These are phyloP conservation scores for Porphyrellus cyaneotinctus DNA, from an alignment of 768 basidiomycete species.

Conservation along the genomic window DNA sequence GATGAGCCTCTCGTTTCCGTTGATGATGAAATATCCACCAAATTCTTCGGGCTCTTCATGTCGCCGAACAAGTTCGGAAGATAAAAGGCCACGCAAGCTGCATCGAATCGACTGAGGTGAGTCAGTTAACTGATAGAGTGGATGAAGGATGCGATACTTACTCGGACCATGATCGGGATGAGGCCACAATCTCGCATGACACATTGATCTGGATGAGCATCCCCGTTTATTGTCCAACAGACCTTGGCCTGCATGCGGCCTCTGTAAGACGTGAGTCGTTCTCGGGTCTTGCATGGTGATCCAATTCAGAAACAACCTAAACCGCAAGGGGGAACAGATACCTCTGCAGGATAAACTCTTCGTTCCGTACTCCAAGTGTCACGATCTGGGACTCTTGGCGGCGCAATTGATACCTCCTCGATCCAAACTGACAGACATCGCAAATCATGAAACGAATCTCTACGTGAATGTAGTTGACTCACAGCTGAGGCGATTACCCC, in stretches of 20 bases:
- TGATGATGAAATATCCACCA: slow-evolving; percentile 97
- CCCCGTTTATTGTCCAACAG: slow-evolving; percentile 70
- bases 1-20: slow-evolving; percentile 98
- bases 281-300: slow-evolving; percentile 63
- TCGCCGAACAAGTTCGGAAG: slow-evolving; percentile 79
- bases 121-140: background rate
- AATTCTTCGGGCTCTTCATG: slow-evolving; percentile 99
- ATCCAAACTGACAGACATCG: slow-evolving; percentile 72
- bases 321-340: slow-evolving; percentile 29
- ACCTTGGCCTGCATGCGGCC: slow-evolving; percentile 85
- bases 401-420: slow-evolving; percentile 74
- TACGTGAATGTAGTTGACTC: slow-evolving; percentile 33
- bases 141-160: slow-evolving; percentile 39
- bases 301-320: slow-evolving; percentile 5
- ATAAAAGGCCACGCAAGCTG: slow-evolving; percentile 81
- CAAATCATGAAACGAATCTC: slow-evolving; percentile 4
- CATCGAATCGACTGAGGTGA: slow-evolving; percentile 76
- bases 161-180: slow-evolving; percentile 95
- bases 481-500: slow-evolving; percentile 88
- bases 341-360: slow-evolving; percentile 87
- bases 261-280: slow-evolving; percentile 88
- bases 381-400: slow-evolving; percentile 84
- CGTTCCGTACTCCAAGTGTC: slow-evolving; percentile 71
- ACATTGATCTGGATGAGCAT: slow-evolving; percentile 62
- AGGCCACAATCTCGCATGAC: slow-evolving; percentile 84